Evolutionary conservation across 208 protist species (phyloP), one percentile per base, ranked within the genome.

Genomic region (Leptomonas seymouri): DNA sequence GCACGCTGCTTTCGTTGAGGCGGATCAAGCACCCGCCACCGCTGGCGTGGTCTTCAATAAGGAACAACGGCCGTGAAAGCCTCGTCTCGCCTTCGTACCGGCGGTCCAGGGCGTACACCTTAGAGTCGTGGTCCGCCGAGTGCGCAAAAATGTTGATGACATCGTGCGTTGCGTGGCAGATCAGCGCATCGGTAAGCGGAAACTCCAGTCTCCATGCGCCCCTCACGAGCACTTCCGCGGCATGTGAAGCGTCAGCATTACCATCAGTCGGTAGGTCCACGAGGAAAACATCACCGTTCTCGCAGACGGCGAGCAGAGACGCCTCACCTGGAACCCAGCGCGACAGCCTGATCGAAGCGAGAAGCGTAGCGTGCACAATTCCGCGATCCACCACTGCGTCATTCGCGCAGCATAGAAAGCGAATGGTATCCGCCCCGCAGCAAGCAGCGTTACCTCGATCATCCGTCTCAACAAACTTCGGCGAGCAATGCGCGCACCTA

Each of bases 51-150:
- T 93, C 87, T 49, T 80, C 82, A 68, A 93, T 87, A 6, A 93
- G 61, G 63, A 91, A 89, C 18, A 86, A 71, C 12, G 89, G 89
- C n/a, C 89, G 87, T 18, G 91, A 62, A 31, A 85, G 67, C 25
- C 74, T 75, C n/a, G 63, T 56, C 20, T 97, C 88, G 18, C 67
- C 68, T 41, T 90, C 88, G 28, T 78, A 57, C n/a, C 69, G 69
- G n/a, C 82, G 83, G 25, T 94, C 86, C 31, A 97, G 55, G 11
- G 73, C 76, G 72, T 97, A 97, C 21, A 97, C 59, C 66, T 95
- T 95, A 4, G 89, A 85, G 69, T 93, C 87, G 54, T 90, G 91
- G 70, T 97, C 92, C 28, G 84, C 51, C 16, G 92, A 95, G 63
- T 90, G 81, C 28, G 82, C 81, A 21, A 94, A 75, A 46, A 95